Base-by-base conservation (phyloP, 371 early-diverging fungal species). In the Basidiobolus meristosporus region DNA sequence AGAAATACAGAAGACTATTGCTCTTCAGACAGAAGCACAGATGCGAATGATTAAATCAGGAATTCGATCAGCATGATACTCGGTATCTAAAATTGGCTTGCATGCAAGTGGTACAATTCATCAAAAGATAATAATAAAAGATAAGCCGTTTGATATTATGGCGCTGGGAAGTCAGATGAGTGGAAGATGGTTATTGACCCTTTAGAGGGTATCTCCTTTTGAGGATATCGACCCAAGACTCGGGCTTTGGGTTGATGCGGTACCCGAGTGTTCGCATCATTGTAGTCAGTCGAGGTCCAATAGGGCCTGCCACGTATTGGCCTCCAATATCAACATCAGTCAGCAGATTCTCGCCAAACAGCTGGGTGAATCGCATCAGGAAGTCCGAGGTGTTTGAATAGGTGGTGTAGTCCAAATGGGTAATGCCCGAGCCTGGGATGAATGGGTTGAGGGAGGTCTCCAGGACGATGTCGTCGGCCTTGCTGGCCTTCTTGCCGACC, bases 281-380 rank as follows among this genome's bases (percentile, higher is more conserved):
- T 3, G 22, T 44, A 6, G 53, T 17, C 14, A 65, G 39, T 16
- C 49, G 43, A 0, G 69, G 64, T 0, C 69, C 69, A 31, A 63
- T 14, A 7, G 65, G 63, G 7, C 62, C 62, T 12, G 41, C 42
- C 7, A 14, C 14, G 40, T 42, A 51, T 17, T 35, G 26, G 10
- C 51, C 47, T n/a, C 19, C 21, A 0, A 12, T 18, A 14, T 16
- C 7, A n/a, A 59, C 32, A 0, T 39, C 51, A 9, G 51, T 42
- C 0, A 40, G 3, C 3, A 60, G 29, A 3, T 44, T 48, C 10
- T 50, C 16, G 7, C 57, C 61, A 18, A 45, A 44, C 10, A 53
- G 56, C 34, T 54, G 51, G 47, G 51, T 48, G 36, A 46, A 59
- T 1, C 53, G 43, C 73, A 73, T 73, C 10, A 73, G 45, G 44